Base-by-base conservation (phyloP, 306 rosid genomes). In the Vicia villosa region DNA sequence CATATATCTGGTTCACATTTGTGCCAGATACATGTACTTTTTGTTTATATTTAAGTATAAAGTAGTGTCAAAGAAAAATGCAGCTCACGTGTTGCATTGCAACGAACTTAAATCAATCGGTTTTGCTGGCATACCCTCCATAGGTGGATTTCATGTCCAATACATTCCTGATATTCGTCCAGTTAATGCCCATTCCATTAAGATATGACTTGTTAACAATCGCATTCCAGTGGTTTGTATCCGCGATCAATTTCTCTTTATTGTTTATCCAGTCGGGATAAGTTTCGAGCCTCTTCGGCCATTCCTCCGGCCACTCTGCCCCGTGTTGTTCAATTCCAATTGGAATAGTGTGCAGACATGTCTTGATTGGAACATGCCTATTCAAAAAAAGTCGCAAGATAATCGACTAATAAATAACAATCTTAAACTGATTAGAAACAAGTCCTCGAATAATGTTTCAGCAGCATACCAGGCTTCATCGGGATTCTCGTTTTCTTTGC, bases 281-380 rank as follows among this genome's bases (percentile, higher is more conserved):
- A 24, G 84, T 61, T 77, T 87, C 88, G 1, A 94, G 95, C 79
- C 99, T 88, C 82, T 84, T 88, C 17, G 98, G 98, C 98, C 98
- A 94, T 76, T 94, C 92, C 81, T 90, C 98, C 2, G 99, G 99
- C 97, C 99, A 88, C 86, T 94, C 99, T 17, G 97, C 84, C 57
- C 99, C 99, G 12, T 81, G 99, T 63, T 88, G 87, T 78, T 94
- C 99, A 63, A 94, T 88, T 62, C 92, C 78, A 24, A 86, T 77
- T 19, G 99, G 99, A 86, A 94, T 79, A 13, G 77, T 51, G 76
- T 94, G 95, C 87, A 94, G 77, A 82, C 99, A 94, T 69, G 74
- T 78, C 88, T 74, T 88, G 63, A 88, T 81, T 3, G 86, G 83
- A 69, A 87, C 86, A 68, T 91, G 65, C 97, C 99, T 94, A 76